Base-by-base conservation (phyloP, 768 basidiomycete species). In the Lactarius tabidus region DNA sequence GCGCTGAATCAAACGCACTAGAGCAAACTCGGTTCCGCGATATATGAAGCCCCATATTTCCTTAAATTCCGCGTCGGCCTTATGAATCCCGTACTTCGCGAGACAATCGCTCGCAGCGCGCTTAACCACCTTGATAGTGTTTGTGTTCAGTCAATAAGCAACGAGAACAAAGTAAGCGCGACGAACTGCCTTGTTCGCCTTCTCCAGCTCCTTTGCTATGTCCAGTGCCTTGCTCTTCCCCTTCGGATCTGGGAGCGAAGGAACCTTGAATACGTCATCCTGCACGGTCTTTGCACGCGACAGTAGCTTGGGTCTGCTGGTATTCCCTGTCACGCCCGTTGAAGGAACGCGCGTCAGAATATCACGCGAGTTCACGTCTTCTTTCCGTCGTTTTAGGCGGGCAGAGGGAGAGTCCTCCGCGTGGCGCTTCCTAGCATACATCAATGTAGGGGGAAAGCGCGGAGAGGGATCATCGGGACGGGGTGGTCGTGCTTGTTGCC, bases 381-480 rank as follows among this genome's bases (percentile, higher is more conserved):
- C 48, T 63, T 73, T 28, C 58, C 61, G 29, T 29, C 55, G 70
- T 55, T 72, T 75, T n/a, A 62, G 66, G 31, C 60, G 69, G 15
- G 43, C 67, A 14, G 62, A 64, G 45, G 61, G 54, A 26, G 70
- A 66, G 10, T 65, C 70, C 14, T 48, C 58, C 18, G 66, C 67
- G 35, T 75, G 75, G 12, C 72, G 70, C 33, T 69, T 74, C 39
- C 62, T 71, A 2, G 69, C 70, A 33, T 58, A 17, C 54, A 61
- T 20, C 60, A 66, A 7, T 58, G 51, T 28, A 4, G 89, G 87
- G 0, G 89, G 89, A 33, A 81, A 79, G 20, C 90, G 87, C 9
- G 90, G 90, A 6, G 86, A 90, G 0, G 89, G 90, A 66, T 92
- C 90, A 66, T 92, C 90, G 0, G 90, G 90, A 39, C 90, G 79